Evolutionary conservation across 225 moss, liverwort and hornwort genomes (phyloP).

Genomic region (Takakia lepidozioides): DNA sequence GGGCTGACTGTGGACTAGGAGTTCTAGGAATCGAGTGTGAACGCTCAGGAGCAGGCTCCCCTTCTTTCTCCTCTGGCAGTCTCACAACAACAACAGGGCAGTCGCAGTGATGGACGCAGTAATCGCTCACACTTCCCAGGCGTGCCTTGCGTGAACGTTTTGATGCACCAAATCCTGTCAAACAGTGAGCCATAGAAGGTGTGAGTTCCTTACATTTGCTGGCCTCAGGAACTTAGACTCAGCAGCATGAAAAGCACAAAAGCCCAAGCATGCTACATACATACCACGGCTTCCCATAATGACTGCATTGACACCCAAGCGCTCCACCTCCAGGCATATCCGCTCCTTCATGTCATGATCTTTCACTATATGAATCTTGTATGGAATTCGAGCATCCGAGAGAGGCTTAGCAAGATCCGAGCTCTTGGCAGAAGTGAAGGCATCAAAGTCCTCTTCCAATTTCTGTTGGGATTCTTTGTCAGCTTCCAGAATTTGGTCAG

Average conservation of each 20-base stretch:
- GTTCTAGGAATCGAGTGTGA: not conserved
- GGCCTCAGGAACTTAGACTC: not conserved
- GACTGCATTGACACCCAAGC: conserved; percentile 4
- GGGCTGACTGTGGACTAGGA: conserved; percentile 1
- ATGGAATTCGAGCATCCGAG: not conserved
- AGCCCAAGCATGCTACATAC: no score
- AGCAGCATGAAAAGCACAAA: no score
- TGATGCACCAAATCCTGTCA: conserved; percentile 1
- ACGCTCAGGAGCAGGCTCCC: not conserved
- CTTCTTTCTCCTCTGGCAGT: conserved; percentile 1
- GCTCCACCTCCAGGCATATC: conserved; percentile 1
- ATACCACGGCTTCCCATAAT: conserved; percentile 1
- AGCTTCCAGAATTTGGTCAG: conserved; percentile 2
- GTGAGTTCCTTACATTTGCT: not conserved
- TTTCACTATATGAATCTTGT: conserved; percentile 4
- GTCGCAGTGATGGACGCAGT: conserved; percentile 5
- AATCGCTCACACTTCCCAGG: conserved; percentile 1
- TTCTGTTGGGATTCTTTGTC: not conserved
- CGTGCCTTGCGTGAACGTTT: not conserved
- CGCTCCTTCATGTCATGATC: conserved; percentile 5
- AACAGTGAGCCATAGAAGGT: not conserved
- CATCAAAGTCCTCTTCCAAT: conserved; percentile 2
- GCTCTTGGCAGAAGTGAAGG: conserved; percentile 2
- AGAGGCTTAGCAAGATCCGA: not conserved
- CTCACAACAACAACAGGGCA: conserved; percentile 2